Evolutionary conservation across 176 grass and related monocot species (phyloP).

Genomic region (Aegilops speltoides): DNA sequence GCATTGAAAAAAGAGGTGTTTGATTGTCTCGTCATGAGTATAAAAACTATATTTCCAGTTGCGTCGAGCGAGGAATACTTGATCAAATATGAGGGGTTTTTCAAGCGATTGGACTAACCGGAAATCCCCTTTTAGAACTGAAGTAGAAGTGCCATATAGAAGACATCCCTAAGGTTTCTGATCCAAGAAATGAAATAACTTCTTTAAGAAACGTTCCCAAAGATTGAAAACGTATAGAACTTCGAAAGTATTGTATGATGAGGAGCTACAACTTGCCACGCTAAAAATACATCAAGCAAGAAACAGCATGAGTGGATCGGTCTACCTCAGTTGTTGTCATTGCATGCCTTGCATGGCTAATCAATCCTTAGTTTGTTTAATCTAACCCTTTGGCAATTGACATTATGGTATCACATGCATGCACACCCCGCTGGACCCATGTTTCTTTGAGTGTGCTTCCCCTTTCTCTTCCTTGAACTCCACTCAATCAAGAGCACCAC

Average conservation of each 20-base stretch:
- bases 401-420: constrained; percentile 41
- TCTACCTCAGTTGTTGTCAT: constrained; percentile 27
- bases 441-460: constrained; percentile 39
- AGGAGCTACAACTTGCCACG: neutral
- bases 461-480: constrained; percentile 70
- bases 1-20: too few relatives aligned
- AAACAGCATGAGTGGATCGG: constrained; percentile 30
- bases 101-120: neutral
- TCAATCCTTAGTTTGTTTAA: constrained; percentile 26
- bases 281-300: neutral
- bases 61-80: too few relatives aligned
- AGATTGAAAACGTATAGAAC: neutral
- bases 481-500: constrained; percentile 63
- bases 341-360: constrained; percentile 23
- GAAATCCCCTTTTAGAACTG: neutral
- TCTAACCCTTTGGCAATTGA: neutral
- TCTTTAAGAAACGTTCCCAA: neutral
- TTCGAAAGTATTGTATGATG: neutral
- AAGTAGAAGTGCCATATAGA: neutral
- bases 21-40: too few relatives aligned
- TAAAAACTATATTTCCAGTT: too few relatives aligned
- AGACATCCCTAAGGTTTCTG: neutral
- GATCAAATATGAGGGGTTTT: neutral
- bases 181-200: neutral
- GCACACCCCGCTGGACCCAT: constrained; percentile 35